These are phyloP conservation scores for Diaporthe longicolla DNA, from an alignment of 2,329 filamentous ascomycete species.

Conservation along the genomic window DNA sequence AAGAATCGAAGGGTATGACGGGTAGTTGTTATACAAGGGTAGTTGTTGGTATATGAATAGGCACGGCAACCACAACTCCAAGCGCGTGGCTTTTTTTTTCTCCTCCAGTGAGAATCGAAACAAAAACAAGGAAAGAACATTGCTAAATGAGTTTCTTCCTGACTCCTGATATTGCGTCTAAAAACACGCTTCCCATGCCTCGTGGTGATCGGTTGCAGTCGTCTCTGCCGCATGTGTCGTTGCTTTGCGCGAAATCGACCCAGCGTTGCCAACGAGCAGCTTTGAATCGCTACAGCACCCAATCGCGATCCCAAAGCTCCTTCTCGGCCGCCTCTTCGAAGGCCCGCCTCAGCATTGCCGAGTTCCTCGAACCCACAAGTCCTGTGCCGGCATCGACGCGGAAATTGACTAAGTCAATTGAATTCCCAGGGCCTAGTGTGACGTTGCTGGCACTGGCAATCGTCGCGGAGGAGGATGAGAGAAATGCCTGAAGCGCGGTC, in stretches of 20 bases:
- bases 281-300: not conserved
- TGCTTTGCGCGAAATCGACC: not conserved
- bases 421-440: conserved; percentile 56
- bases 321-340: conserved; percentile 1
- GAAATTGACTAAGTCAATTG: conserved; percentile 65
- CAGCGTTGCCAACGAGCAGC: too few relatives aligned
- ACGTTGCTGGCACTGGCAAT: conserved; percentile 55
- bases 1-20: conserved; percentile 35
- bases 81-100: conserved; percentile 16
- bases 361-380: conserved; percentile 42
- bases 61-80: conserved; percentile 17
- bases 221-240: conserved; percentile 2
- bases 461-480: conserved; percentile 57
- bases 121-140: conserved; percentile 1
- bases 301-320: conserved; percentile 15
- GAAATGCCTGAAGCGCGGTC: conserved; percentile 67
- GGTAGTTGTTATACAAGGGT: conserved; percentile 31
- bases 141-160: conserved; percentile 14
- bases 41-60: conserved; percentile 32
- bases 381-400: conserved; percentile 57
- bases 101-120: conserved; percentile 33
- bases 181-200: conserved; percentile 24
- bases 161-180: conserved; percentile 32
- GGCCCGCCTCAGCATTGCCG: conserved; percentile 32
- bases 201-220: conserved; percentile 2